Base-by-base conservation (phyloP, 345 rosid species). In the Pugionium cornutum region DNA sequence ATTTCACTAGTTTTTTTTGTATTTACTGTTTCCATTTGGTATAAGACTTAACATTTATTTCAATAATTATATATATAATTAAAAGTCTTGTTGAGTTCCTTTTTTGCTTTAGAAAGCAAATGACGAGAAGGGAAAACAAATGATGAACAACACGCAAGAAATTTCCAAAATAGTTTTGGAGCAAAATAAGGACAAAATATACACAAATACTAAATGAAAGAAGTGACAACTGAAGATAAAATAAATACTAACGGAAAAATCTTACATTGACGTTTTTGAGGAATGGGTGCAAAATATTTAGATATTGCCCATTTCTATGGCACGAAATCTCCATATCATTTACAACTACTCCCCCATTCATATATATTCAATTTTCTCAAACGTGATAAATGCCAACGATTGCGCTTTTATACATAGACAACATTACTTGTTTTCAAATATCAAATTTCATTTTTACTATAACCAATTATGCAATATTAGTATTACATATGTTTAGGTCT, bases 221-320 rank as follows among this genome's bases (percentile, higher is more conserved):
- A 48, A 55, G 47, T 25, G 37, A 64, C 6, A 71, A 71, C 61
- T 47, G 26, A 68, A 46, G 54, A 28, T 3, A 59, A 62, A 54
- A 62, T n/a, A 36, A 62, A 45, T 29, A 42, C 46, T 57, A 64
- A 57, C 59, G 3, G 66, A 49, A 64, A 72, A 64, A 64, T 72
- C 76, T 72, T 6, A 48, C 28, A 57, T 57, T 57, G 76, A 72
- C 66, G 66, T 72, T 57, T 18, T 41, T 25, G 28, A 72, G 59
- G 76, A 64, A 57, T 72, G 66, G 69, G 70, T 55, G 33, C 40
- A 28, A 47, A 64, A 64, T 64, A 49, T 49, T 48, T 48, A 18
- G 49, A 49, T 43, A 11, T 4, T 50, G 33, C 54, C 40, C 5
- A 18, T 56, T 64, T 57, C 28, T 57, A 57, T 56, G 66, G 65